These are phyloP conservation scores for Hortaea sp. DNA, from an alignment of 2,329 filamentous ascomycete species.

Conservation along the genomic window DNA sequence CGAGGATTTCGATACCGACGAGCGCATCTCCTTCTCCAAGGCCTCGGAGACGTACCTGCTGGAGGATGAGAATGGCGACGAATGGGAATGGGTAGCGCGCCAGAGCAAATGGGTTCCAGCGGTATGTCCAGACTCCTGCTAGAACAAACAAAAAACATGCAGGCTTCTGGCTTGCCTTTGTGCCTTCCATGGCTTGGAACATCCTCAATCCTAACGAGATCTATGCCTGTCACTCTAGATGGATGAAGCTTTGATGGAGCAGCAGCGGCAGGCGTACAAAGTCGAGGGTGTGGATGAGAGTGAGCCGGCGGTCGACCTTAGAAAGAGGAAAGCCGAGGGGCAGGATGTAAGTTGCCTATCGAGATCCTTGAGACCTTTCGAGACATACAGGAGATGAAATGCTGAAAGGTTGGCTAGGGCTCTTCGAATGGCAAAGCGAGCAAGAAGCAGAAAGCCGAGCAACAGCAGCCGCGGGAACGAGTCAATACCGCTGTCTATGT, in stretches of 20 bases:
- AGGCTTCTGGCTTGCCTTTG: conserved; percentile 16
- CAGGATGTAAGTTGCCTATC: conserved; percentile 18
- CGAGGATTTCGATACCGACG: conserved; percentile 63
- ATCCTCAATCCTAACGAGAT: conserved; percentile 16
- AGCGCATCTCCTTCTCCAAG: conserved; percentile 79
- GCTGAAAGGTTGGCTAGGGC: neutral
- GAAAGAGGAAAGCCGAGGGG: conserved; percentile 32
- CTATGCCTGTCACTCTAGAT: conserved; percentile 31
- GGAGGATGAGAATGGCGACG: conserved; percentile 72
- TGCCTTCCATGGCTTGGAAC: conserved; percentile 2
- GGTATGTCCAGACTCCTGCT: conserved; percentile 29
- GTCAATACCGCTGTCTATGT: conserved; percentile 90
- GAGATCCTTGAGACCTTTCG: neutral
- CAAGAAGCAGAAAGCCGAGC: conserved; percentile 36
- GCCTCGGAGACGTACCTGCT: conserved; percentile 66
- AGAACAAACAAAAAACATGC: no score
- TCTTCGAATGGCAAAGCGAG: conserved; percentile 3
- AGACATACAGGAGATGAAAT: neutral
- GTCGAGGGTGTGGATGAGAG: conserved; percentile 50
- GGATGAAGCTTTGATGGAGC: conserved; percentile 50
- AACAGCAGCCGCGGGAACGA: conserved; percentile 27
- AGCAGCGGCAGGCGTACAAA: conserved; percentile 53
- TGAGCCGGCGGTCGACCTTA: conserved; percentile 24
- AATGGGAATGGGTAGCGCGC: conserved; percentile 70
- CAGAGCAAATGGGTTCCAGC: conserved; percentile 66